These are phyloP conservation scores for Talaromyces proteolyticus DNA, from an alignment of 495 filamentous ascomycete species.

Conservation along the genomic window DNA sequence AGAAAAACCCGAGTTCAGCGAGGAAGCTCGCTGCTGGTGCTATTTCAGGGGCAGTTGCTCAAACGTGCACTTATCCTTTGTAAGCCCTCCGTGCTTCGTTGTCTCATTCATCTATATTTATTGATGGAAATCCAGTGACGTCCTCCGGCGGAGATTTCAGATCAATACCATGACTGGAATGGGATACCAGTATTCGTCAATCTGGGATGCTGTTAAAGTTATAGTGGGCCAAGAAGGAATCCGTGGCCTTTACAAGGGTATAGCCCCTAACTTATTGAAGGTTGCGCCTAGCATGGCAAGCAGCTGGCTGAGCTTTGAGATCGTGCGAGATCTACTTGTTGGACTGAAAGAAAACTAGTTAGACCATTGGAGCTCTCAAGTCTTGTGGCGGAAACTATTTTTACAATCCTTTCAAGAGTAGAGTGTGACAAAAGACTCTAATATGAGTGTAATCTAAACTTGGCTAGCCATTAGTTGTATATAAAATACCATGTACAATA, in stretches of 20 bases:
- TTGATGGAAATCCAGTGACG: constrained; percentile 55
- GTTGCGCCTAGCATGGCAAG: constrained; percentile 98
- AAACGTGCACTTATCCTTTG: constrained; percentile 98
- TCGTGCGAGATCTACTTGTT: constrained; percentile 81
- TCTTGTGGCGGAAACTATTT: background rate
- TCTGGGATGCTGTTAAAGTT: constrained; percentile 74
- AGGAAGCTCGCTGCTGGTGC: constrained; percentile 88
- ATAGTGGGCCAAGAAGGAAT: constrained; percentile 77
- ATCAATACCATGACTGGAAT: constrained; percentile 99
- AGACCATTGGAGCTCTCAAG: constrained; percentile 4
- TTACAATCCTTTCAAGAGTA: too few species aligned
- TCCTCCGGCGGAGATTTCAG: constrained; percentile 91
- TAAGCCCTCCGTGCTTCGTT: constrained; percentile 40
- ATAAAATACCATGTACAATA: too few species aligned
- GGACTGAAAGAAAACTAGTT: constrained; percentile 39
- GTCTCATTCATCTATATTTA: background rate
- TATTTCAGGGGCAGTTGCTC: constrained; percentile 89
- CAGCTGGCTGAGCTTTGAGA: constrained; percentile 94
- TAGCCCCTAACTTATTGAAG: constrained; percentile 90
- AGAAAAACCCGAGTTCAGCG: constrained; percentile 70
- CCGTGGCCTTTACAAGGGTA: constrained; percentile 82
- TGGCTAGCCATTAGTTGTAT: too few species aligned
- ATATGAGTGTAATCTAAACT: too few species aligned
- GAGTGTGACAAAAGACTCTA: too few species aligned
- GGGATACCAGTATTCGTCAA: constrained; percentile 88